A percentile compares a stretch with the other conserved stretches of the same genome.
Evolutionary conservation across 139 green algal species (phyloP).

Genomic region (Picochlorum sp.): DNA sequence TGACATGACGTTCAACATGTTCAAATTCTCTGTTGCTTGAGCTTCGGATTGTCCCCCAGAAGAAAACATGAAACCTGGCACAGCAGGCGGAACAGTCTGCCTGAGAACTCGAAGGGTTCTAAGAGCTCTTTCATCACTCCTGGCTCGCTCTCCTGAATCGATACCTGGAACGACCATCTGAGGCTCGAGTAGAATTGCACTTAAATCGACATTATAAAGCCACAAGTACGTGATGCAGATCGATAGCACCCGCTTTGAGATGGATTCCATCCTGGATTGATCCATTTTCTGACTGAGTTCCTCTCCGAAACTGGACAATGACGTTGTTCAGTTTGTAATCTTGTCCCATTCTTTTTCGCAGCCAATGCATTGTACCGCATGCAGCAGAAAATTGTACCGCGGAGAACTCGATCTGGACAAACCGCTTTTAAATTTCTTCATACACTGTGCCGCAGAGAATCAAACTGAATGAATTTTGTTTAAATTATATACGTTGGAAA

Average conservation of each 20-base stretch:
- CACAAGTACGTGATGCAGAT: constrained; percentile 46
- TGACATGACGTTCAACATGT: constrained; percentile 51
- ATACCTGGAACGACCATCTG: constrained; percentile 75
- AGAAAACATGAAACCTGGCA: constrained; percentile 94
- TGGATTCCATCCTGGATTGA: constrained; percentile 28
- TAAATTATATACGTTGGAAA: neutral
- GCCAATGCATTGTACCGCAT: no score
- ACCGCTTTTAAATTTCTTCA: no score
- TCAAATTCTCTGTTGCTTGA: constrained; percentile 57
- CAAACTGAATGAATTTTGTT: neutral
- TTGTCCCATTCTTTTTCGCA: no score
- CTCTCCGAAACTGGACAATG: no score
- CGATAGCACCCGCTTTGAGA: constrained; percentile 24
- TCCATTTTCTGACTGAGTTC: no score
- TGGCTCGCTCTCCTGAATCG: constrained; percentile 15
- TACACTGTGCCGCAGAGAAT: no score
- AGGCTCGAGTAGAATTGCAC: constrained; percentile 83
- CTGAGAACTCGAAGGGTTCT: constrained; percentile 62
- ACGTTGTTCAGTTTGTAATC: no score
- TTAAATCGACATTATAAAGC: constrained; percentile 48
- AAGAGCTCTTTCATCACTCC: constrained; percentile 45
- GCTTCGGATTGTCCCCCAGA: constrained; percentile 79
- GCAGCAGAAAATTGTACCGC: no score
- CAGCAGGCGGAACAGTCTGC: constrained; percentile 63
- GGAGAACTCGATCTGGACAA: no score